A percentile compares a stretch with the other conserved stretches of the same genome.
phyloP scores from a whole-genome alignment of 352 stramenopile genomes.

The Globisporangium cederbergense region DNA sequence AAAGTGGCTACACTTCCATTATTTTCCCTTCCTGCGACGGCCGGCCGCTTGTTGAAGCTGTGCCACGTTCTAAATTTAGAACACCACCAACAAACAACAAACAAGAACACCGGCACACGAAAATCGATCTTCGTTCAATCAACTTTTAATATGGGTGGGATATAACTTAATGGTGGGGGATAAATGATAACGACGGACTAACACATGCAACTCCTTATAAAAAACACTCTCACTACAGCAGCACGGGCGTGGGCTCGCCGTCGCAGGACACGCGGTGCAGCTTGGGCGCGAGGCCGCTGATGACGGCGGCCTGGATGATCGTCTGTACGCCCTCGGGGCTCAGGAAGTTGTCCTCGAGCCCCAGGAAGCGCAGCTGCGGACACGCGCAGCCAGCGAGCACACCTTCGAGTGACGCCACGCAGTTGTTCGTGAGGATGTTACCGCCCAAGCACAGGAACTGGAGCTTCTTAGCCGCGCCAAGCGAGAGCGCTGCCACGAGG shows the following conservation, averaged over 20 bases:
- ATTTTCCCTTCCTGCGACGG: no score
- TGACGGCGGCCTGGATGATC: conserved; percentile 54
- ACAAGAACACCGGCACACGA: not conserved
- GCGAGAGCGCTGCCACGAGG: conserved; percentile 32
- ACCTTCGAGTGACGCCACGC: conserved; percentile 41
- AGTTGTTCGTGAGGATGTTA: conserved; percentile 82
- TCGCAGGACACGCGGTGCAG: conserved; percentile 51
- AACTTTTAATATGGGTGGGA: not conserved
- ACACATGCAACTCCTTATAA: conserved; percentile 1
- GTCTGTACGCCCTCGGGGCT: conserved; percentile 54
- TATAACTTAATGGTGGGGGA: conserved; percentile 1
- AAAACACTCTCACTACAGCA: not conserved
- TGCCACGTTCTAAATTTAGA: no score
- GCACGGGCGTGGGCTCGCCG: conserved; percentile 2
- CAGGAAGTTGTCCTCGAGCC: conserved; percentile 81
- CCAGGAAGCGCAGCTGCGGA: conserved; percentile 60
- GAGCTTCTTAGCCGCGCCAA: conserved; percentile 27
- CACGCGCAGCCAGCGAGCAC: conserved; percentile 36
- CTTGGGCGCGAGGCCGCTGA: conserved; percentile 39
- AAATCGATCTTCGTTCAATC: not conserved
- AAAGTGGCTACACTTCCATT: no score
- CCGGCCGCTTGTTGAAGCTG: no score
- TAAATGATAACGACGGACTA: not conserved
- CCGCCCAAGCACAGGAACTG: conserved; percentile 75
- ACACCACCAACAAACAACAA: not conserved